These are phyloP conservation scores for Termitomyces sp. DNA, from an alignment of 768 basidiomycete genomes.

Conservation along the genomic window DNA sequence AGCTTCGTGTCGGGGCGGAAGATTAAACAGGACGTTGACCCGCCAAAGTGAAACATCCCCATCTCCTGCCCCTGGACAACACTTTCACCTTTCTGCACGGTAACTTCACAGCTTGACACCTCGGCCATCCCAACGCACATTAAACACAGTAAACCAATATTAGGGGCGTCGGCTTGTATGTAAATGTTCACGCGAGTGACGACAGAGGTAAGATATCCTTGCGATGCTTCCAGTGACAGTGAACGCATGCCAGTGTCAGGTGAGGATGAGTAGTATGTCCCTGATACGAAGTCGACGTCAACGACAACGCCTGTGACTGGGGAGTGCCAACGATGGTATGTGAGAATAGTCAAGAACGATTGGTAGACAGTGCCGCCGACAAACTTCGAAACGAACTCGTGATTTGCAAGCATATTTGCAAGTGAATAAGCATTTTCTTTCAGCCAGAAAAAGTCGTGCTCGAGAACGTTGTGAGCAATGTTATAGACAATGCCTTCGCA, in stretches of 20 bases:
- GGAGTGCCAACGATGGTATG: slow-evolving; percentile 2
- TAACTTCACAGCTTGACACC: slow-evolving; percentile 51
- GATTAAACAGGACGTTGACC: slow-evolving; percentile 43
- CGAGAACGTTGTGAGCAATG: slow-evolving; percentile 31
- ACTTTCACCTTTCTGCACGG: slow-evolving; percentile 32
- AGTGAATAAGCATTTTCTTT: slow-evolving; percentile 51
- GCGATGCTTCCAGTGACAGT: slow-evolving; percentile 17
- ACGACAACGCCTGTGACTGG: background rate
- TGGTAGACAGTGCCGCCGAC: background rate
- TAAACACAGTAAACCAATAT: slow-evolving; percentile 54
- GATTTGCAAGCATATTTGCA: slow-evolving; percentile 37
- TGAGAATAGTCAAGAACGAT: background rate
- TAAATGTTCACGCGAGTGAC: slow-evolving; percentile 30
- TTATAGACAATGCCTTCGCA: slow-evolving; percentile 44
- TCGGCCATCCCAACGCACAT: slow-evolving; percentile 57
- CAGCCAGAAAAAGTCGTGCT: slow-evolving; percentile 42
- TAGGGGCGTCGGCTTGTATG: slow-evolving; percentile 43
- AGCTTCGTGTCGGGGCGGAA: slow-evolving; percentile 23
- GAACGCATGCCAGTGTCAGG: slow-evolving; percentile 15
- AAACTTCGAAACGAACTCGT: slow-evolving; percentile 14
- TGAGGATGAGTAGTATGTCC: slow-evolving; percentile 42
- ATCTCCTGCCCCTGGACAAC: slow-evolving; percentile 46
- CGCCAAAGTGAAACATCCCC: slow-evolving; percentile 61
- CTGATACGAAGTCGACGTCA: slow-evolving; percentile 37
- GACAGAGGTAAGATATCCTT: slow-evolving; percentile 32